Evolutionary conservation across 495 filamentous ascomycete species (phyloP).

Genomic region (Aspergillus ostianus): DNA sequence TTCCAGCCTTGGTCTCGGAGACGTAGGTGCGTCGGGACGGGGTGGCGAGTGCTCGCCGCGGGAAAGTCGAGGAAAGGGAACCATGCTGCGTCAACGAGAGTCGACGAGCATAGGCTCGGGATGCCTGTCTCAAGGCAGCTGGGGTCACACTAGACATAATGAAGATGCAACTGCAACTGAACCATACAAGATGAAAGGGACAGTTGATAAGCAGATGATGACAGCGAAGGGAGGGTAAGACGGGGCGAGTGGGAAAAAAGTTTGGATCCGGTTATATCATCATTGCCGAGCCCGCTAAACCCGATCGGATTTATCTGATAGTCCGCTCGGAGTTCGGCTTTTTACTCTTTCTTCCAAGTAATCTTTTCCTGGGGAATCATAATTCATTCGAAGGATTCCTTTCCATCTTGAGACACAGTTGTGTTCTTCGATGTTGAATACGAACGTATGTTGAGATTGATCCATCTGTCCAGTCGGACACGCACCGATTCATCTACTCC

Average conservation of each 20-base stretch:
- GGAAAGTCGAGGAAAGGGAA: constrained; percentile 43
- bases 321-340: no score
- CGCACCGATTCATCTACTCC: no score
- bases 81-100: constrained; percentile 43
- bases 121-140: constrained; percentile 73
- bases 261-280: constrained; percentile 32
- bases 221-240: constrained; percentile 11
- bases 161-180: constrained; percentile 23
- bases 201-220: constrained; percentile 12
- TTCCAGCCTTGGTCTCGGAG: constrained; percentile 73
- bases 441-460: no score
- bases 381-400: no score
- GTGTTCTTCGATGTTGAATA: no score
- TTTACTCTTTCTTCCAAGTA: no score
- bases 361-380: no score
- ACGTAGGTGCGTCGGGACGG: constrained; percentile 66
- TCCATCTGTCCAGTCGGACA: no score
- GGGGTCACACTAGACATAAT: constrained; percentile 73
- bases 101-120: constrained; percentile 61
- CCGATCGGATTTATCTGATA: constrained; percentile 26
- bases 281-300: constrained; percentile 28
- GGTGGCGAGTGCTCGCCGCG: constrained; percentile 42
- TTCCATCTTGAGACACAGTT: no score
- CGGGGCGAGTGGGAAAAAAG: constrained; percentile 18
- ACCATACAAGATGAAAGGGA: constrained; percentile 23